Conservation (phyloP, 495 filamentous ascomycete species). For the Cladorrhinum samala region DNA sequence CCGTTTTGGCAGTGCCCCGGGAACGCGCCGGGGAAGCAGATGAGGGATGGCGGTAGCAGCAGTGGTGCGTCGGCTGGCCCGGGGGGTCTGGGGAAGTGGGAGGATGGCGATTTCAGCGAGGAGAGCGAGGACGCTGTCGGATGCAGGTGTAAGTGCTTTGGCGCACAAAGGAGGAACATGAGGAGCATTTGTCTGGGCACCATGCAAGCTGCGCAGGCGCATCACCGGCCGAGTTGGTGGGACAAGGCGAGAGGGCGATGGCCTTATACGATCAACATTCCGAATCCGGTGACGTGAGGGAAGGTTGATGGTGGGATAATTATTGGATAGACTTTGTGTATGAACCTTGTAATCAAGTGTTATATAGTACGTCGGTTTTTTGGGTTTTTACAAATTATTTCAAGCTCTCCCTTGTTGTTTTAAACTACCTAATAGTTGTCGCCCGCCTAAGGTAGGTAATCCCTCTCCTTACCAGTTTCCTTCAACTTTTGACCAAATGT, state of each 20-base stretch:
- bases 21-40: constrained; percentile 36
- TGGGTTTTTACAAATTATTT: too few relatives aligned
- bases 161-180: not conserved
- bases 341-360: too few relatives aligned
- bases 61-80: too few relatives aligned
- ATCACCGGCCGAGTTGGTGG: not conserved
- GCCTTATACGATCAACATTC: not conserved
- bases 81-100: constrained; percentile 23
- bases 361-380: too few relatives aligned
- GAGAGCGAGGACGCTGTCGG: constrained; percentile 35
- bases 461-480: too few relatives aligned
- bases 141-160: constrained; percentile 38
- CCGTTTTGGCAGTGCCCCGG: constrained; percentile 42
- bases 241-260: not conserved
- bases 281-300: not conserved
- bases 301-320: too few relatives aligned
- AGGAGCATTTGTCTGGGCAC: not conserved
- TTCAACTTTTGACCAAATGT: too few relatives aligned
- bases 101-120: constrained; percentile 15
- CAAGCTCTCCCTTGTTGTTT: too few relatives aligned
- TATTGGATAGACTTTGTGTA: too few relatives aligned
- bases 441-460: too few relatives aligned
- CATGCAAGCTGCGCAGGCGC: not conserved
- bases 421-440: too few relatives aligned
- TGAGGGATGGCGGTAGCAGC: constrained; percentile 28